Conservation (phyloP, 805 yeast genomes). For the Zygotorulaspora chibaensis region DNA sequence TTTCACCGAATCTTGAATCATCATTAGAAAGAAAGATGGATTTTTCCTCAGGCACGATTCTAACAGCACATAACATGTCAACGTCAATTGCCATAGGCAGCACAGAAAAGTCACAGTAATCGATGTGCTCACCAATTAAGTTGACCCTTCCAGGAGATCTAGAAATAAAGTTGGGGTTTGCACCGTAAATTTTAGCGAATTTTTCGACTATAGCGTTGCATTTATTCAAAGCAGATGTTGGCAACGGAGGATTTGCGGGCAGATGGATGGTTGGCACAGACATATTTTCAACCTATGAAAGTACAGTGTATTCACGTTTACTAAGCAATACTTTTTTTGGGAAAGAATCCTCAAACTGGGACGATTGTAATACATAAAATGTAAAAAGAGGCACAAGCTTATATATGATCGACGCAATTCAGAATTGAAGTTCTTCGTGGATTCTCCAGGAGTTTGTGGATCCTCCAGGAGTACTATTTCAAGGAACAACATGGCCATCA, state of each 20-base stretch:
- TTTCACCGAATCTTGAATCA: constrained; percentile 35
- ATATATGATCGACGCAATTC: too few relatives aligned
- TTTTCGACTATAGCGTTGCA: constrained; percentile 9
- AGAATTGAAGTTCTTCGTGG: too few relatives aligned
- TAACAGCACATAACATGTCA: constrained; percentile 56
- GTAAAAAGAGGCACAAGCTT: too few relatives aligned
- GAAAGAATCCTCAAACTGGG: too few relatives aligned
- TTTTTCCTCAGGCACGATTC: constrained; percentile 22
- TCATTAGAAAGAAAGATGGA: constrained; percentile 37
- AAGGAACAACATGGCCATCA: too few relatives aligned
- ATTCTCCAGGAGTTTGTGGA: too few relatives aligned
- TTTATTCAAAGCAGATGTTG: constrained; percentile 8
- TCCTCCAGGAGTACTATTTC: too few relatives aligned
- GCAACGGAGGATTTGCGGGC: constrained; percentile 5
- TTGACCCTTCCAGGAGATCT: constrained; percentile 77
- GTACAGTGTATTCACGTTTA: too few relatives aligned
- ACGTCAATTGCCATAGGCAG: constrained; percentile 69
- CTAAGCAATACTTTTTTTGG: too few relatives aligned
- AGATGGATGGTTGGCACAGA: constrained; percentile 16
- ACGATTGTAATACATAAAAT: too few relatives aligned
- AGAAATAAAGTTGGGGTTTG: constrained; percentile 41
- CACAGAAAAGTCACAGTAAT: constrained; percentile 61
- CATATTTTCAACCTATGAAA: too few relatives aligned
- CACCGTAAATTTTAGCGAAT: constrained; percentile 31
- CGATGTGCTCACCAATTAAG: constrained; percentile 71